phyloP scores from a whole-genome alignment of 768 basidiomycete species.

The Podaxis carcinomalis region DNA sequence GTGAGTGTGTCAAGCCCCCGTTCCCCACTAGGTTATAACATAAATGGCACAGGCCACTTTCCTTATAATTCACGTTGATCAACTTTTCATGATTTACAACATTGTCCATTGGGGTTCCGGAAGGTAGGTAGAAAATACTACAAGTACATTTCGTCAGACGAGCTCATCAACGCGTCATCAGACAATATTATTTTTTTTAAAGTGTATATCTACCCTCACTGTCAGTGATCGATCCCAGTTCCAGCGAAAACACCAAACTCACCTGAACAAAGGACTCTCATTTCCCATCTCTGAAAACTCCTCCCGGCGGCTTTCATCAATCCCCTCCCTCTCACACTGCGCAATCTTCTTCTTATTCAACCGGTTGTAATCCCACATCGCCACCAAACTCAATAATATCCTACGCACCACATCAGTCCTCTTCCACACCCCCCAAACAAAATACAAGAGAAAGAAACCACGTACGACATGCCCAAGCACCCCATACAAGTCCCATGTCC shows the following conservation, averaged over 20 bases:
- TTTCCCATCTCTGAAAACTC: slow-evolving; percentile 49
- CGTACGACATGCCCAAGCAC: slow-evolving; percentile 30
- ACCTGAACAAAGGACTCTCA: slow-evolving; percentile 55
- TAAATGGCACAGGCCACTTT: not conserved
- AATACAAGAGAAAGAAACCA: not conserved
- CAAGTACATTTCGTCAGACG: not conserved
- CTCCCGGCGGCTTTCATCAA: slow-evolving; percentile 32
- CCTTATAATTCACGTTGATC: not conserved
- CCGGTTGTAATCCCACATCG: slow-evolving; percentile 45
- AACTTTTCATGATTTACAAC: too few species aligned
- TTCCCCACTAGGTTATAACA: not conserved
- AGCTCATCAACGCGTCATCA: not conserved
- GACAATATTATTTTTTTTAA: not conserved
- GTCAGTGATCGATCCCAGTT: too few species aligned
- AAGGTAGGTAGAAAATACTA: not conserved
- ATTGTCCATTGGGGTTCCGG: too few species aligned
- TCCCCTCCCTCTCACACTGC: slow-evolving; percentile 37
- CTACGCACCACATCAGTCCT: slow-evolving; percentile 13
- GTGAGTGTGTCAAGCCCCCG: not conserved
- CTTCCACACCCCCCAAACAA: not conserved
- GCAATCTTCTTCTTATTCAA: slow-evolving; percentile 47
- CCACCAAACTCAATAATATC: slow-evolving; percentile 33
- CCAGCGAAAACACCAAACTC: not conserved
- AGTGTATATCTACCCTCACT: not conserved
- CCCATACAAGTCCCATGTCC: slow-evolving; percentile 32